Percentiles rank a stretch among this genome's conserved stretches.
phyloP scores from a whole-genome alignment of 345 rosid species.

The Litchi chinensis region DNA sequence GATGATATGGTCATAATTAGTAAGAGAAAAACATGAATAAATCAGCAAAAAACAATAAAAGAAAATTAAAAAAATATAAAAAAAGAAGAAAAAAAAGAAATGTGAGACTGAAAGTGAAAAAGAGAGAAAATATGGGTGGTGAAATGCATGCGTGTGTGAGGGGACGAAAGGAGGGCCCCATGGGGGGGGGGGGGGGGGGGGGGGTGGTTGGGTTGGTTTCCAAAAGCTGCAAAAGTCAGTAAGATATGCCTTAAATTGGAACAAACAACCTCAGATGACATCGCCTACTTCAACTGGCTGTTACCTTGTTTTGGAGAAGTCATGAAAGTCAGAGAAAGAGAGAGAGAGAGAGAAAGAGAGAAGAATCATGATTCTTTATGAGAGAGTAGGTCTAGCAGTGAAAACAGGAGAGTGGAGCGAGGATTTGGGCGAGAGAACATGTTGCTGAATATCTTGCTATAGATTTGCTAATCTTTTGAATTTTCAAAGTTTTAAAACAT shows the following conservation, averaged over 20 bases:
- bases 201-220: neutral
- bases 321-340: constrained; percentile 1
- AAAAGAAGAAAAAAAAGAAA: no score
- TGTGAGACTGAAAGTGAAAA: neutral
- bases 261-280: constrained; percentile 20
- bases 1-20: no score
- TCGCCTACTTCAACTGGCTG: constrained; percentile 10
- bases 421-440: constrained; percentile 39
- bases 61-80: no score
- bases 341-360: constrained; percentile 22
- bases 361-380: constrained; percentile 1
- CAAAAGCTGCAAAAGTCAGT: constrained; percentile 8
- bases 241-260: constrained; percentile 7
- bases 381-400: constrained; percentile 36
- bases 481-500: constrained; percentile 10
- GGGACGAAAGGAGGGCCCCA: constrained; percentile 16
- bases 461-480: constrained; percentile 37
- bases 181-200: neutral
- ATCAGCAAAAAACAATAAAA: no score
- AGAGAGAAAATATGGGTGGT: neutral
- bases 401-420: constrained; percentile 51
- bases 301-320: constrained; percentile 18
- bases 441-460: constrained; percentile 12
- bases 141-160: constrained; percentile 22
- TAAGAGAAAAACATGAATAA: no score